Evolutionary conservation across 2,329 filamentous ascomycete genomes (phyloP), one percentile per base, ranked within the genome.

Genomic region (Samsoniella hepiali): DNA sequence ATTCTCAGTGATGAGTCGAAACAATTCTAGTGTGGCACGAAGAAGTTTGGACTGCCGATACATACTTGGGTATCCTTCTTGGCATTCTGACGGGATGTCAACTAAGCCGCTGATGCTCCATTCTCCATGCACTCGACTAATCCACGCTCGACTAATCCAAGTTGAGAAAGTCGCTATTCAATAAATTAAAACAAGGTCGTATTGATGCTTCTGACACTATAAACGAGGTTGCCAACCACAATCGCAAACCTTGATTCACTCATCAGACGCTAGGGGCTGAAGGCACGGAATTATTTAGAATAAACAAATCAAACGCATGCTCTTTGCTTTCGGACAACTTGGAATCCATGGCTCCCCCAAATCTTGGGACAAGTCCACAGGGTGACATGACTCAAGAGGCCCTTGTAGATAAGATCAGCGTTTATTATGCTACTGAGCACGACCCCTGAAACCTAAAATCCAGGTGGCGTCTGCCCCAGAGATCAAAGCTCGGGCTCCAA

Each of bases 91-190:
- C 13, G 45, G 11, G 29, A 31, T 27, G 45, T 31, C 5, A 29
- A 49, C 42, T 44, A n/a, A 27, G 22, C 15, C 17, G 17, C 17
- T 11, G 31, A 51, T 3, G 29, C 17, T 34, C 31, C 31, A 29
- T 51, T 32, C 9, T n/a, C 29, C 22, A 22, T 22, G 22, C 22
- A 22, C 22, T 22, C 22, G 22, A 22, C 49, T 17, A 11, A 32
- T 22, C 22, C 31, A 31, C 13, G 49, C 49, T 51, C 29, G 34
- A 32, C 57, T 51, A 59, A 50, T n/a, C 57, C 57, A 40, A 42
- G 29, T 49, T 29, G 44, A 58, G 56, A 44, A 58, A 40, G 56
- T 58, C 44, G 10, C 42, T 58, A 50, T 13, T 15, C 13, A 40
- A 3, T 40, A 44, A 7, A 22, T 22, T 27, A 5, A 13, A 50